These are phyloP conservation scores for Cymbidium sinense DNA, from an alignment of 106 monocot genomes.

Conservation along the genomic window DNA sequence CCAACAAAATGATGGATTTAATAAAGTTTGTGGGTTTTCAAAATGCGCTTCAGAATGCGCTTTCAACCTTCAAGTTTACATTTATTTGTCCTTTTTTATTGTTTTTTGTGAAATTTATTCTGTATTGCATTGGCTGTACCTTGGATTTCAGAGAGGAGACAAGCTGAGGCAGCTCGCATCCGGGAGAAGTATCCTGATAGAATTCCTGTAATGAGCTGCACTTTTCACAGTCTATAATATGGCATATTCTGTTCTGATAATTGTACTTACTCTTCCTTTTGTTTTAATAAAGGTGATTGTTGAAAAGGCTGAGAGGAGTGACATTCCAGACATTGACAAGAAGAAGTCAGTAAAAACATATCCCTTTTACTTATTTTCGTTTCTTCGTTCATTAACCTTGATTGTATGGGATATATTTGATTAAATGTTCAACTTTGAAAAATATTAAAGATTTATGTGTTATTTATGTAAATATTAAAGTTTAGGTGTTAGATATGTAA, in stretches of 20 bases:
- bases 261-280: not conserved
- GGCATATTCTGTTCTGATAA: not conserved
- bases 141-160: slow-evolving; percentile 18
- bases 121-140: not conserved
- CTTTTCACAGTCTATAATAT: not conserved
- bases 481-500: no score
- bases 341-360: slow-evolving; percentile 15
- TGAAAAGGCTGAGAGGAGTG: slow-evolving; percentile 27
- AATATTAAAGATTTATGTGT: no score
- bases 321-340: slow-evolving; percentile 28
- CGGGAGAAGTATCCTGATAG: slow-evolving; percentile 21
- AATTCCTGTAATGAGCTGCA: slow-evolving; percentile 14
- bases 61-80: no score
- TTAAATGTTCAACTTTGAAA: no score
- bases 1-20: no score
- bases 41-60: no score
- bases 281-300: slow-evolving; percentile 17
- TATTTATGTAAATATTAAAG: no score
- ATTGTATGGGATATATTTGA: no score
- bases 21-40: no score
- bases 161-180: slow-evolving; percentile 19
- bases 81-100: no score
- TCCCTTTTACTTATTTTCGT: not conserved
- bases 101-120: not conserved
- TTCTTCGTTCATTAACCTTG: no score